A percentile compares a stretch with the other conserved stretches of the same genome.
Conservation (phyloP, 352 stramenopile species). For the Pythium vanterpoolii region DNA sequence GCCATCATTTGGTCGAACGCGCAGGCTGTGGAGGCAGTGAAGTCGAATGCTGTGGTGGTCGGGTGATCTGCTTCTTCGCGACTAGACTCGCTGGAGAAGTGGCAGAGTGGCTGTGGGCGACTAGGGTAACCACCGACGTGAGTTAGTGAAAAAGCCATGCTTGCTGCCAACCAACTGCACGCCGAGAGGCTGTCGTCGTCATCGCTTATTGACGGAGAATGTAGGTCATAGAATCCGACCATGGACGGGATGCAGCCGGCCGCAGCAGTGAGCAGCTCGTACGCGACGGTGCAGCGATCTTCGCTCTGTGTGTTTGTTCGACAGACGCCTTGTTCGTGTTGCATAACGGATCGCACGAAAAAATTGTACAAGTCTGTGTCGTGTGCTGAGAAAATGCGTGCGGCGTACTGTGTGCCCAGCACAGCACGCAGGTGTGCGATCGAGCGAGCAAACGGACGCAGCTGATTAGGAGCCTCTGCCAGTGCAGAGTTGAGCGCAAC, state of each 20-base stretch:
- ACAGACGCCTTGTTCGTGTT: conserved; percentile 9
- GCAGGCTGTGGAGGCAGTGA: neutral
- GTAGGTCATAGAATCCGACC: conserved; percentile 6
- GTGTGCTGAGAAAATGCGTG: neutral
- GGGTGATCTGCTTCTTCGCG: neutral
- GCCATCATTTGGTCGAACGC: conserved; percentile 35
- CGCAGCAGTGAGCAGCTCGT: conserved; percentile 6
- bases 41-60: neutral
- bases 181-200: conserved; percentile 8
- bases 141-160: neutral
- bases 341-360: neutral
- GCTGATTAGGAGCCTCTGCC: neutral
- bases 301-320: conserved; percentile 6
- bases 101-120: conserved; percentile 7
- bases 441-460: neutral
- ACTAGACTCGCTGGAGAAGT: neutral
- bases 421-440: conserved; percentile 4
- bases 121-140: conserved; percentile 3
- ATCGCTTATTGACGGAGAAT: neutral
- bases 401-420: neutral
- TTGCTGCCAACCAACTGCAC: conserved; percentile 5
- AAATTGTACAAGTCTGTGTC: neutral
- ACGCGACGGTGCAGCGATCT: conserved; percentile 13
- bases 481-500: conserved; percentile 10
- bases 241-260: conserved; percentile 15